Percentiles rank a stretch among this genome's conserved stretches.
Evolutionary conservation across 2,329 filamentous ascomycete genomes (phyloP).

Genomic region (Epichloe uncinata): DNA sequence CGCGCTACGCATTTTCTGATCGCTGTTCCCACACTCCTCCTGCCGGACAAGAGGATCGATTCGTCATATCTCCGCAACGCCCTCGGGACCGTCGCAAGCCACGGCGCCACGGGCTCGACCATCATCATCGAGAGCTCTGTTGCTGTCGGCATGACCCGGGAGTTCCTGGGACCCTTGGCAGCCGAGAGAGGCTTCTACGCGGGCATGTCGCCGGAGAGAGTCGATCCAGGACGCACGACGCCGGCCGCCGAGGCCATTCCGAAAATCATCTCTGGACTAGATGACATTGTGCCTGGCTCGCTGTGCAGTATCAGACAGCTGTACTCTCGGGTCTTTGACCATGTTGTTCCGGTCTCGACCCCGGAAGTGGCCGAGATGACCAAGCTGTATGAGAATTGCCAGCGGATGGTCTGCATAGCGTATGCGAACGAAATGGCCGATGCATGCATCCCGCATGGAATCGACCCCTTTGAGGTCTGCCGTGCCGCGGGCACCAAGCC

Average conservation of each 20-base stretch:
- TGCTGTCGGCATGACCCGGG: conserved; percentile 40
- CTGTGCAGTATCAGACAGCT: conserved; percentile 28
- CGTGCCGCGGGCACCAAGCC: conserved; percentile 35
- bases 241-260: conserved; percentile 31
- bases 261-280: conserved; percentile 39
- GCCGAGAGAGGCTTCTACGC: conserved; percentile 27
- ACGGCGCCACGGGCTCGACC: conserved; percentile 30
- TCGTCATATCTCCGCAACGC: conserved; percentile 32
- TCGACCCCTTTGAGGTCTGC: conserved; percentile 38
- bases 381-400: conserved; percentile 46
- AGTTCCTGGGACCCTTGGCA: conserved; percentile 33
- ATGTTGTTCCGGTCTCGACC: conserved; percentile 32
- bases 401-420: conserved; percentile 40
- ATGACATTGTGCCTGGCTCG: conserved; percentile 31
- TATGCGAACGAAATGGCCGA: conserved; percentile 45
- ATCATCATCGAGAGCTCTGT: conserved; percentile 42
- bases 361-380: conserved; percentile 46
- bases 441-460: conserved; percentile 30
- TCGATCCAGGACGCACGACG: conserved; percentile 35
- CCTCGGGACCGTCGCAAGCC: conserved; percentile 24
- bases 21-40: conserved; percentile 37
- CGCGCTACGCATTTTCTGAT: conserved; percentile 38
- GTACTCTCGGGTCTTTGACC: conserved; percentile 34
- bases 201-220: conserved; percentile 39
- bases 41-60: conserved; percentile 32